These are phyloP conservation scores for Beauveria sp. DNA, from an alignment of 2,329 filamentous ascomycete genomes.

Conservation along the genomic window DNA sequence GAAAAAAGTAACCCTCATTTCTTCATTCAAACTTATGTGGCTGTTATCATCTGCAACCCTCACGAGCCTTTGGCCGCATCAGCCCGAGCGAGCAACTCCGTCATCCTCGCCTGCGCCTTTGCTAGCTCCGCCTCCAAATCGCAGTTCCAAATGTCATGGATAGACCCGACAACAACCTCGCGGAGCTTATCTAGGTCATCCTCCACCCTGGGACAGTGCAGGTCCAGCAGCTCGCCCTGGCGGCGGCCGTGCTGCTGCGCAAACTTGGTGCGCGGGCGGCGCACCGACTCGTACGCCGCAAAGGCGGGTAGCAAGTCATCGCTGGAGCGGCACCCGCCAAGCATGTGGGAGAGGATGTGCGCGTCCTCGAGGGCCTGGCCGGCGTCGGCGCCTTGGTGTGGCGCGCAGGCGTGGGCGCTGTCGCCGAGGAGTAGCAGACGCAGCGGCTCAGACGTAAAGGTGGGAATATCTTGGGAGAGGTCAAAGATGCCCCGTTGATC, in stretches of 20 bases:
- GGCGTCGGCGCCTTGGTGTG: constrained; percentile 12
- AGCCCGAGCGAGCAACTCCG: background rate
- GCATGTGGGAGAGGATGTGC: constrained; percentile 9
- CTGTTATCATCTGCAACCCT: background rate
- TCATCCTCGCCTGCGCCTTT: constrained; percentile 5
- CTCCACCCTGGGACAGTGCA: constrained; percentile 1
- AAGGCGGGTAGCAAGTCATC: constrained; percentile 3
- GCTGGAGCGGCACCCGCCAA: constrained; percentile 4
- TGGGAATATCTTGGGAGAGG: constrained; percentile 9
- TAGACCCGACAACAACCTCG: background rate
- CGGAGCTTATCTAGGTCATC: constrained; percentile 7
- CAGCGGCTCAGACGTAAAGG: constrained; percentile 2
- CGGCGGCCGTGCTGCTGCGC: constrained; percentile 9
- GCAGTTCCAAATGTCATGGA: constrained; percentile 9
- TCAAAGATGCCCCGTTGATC: constrained; percentile 10
- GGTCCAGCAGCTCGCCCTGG: constrained; percentile 11
- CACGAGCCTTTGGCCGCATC: background rate
- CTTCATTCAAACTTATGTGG: too few species aligned
- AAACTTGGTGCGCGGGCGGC: constrained; percentile 7
- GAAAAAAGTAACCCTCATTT: too few species aligned
- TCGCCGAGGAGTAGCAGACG: constrained; percentile 12
- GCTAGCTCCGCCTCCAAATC: constrained; percentile 11
- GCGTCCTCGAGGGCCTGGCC: constrained; percentile 13
- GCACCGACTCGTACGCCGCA: constrained; percentile 7
- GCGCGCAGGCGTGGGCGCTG: constrained; percentile 13